A percentile compares a stretch with the other conserved stretches of the same genome.
phyloP scores from a whole-genome alignment of 108 stramenopile genomes.

The Cylindrotheca fusiformis region DNA sequence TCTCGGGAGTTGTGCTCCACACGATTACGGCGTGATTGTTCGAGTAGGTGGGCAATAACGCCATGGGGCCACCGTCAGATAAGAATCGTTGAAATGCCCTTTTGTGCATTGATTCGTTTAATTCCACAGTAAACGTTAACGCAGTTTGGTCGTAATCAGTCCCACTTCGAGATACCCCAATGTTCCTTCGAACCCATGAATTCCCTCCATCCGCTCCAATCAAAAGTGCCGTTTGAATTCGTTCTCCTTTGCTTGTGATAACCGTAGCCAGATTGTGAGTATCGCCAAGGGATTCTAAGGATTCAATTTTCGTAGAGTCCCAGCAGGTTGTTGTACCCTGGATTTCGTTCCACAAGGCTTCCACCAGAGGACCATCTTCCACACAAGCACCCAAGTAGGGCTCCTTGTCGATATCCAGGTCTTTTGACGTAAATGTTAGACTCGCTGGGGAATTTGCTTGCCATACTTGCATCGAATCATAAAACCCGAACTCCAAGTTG shows the following conservation, averaged over 20 bases:
- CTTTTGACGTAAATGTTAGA: constrained; percentile 59
- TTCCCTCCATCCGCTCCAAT: constrained; percentile 84
- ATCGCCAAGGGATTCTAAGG: constrained; percentile 16
- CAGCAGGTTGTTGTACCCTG: constrained; percentile 17
- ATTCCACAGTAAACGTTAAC: constrained; percentile 75
- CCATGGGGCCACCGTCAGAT: constrained; percentile 62
- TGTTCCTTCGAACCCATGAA: constrained; percentile 53
- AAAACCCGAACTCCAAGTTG: constrained; percentile 51
- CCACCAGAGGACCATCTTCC: constrained; percentile 64
- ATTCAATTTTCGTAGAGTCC: constrained; percentile 31
- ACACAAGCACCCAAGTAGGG: constrained; percentile 68
- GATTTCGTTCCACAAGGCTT: constrained; percentile 60
- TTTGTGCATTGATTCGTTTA: constrained; percentile 37
- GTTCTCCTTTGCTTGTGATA: constrained; percentile 12
- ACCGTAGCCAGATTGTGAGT: constrained; percentile 18
- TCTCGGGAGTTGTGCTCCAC: constrained; percentile 75
- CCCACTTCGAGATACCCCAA: constrained; percentile 34
- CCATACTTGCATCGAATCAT: constrained; percentile 89
- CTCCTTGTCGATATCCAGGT: constrained; percentile 32
- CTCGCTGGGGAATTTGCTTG: constrained; percentile 72
- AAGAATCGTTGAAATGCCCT: constrained; percentile 82
- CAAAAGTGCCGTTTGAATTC: constrained; percentile 37
- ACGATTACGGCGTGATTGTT: constrained; percentile 76
- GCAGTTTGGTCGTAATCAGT: constrained; percentile 69
- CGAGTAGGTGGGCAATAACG: constrained; percentile 74